Conservation (phyloP, 441 rosid species). For the Populus hybrid region DNA sequence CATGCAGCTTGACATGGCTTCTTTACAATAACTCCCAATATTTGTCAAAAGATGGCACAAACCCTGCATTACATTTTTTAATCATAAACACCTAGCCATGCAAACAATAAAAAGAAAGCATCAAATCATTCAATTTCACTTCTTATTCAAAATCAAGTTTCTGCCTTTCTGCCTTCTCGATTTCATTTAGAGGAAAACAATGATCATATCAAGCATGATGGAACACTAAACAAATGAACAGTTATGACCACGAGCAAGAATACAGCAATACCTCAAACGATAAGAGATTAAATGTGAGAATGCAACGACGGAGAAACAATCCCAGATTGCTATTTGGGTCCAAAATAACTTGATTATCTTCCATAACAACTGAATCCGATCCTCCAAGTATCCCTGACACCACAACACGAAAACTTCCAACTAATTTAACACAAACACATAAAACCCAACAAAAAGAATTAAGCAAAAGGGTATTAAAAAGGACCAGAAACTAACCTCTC, state of each 20-base stretch:
- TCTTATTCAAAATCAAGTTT: neutral
- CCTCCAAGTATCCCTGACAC: constrained; percentile 67
- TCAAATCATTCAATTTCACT: neutral
- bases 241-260: neutral
- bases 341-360: constrained; percentile 78
- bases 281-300: constrained; percentile 74
- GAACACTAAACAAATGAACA: neutral
- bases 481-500: constrained; percentile 52
- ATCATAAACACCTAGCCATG: neutral
- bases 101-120: neutral
- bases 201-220: neutral
- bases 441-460: neutral
- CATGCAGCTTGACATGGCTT: constrained; percentile 52
- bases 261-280: constrained; percentile 67
- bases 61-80: constrained; percentile 51
- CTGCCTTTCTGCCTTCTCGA: neutral
- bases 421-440: constrained; percentile 7
- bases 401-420: constrained; percentile 11
- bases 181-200: neutral
- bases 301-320: constrained; percentile 82
- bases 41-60: constrained; percentile 84
- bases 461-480: neutral
- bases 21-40: constrained; percentile 68
- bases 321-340: constrained; percentile 83
- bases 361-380: constrained; percentile 58